Conservation (phyloP, 2,329 filamentous ascomycete genomes). For the Claviceps sp. region DNA sequence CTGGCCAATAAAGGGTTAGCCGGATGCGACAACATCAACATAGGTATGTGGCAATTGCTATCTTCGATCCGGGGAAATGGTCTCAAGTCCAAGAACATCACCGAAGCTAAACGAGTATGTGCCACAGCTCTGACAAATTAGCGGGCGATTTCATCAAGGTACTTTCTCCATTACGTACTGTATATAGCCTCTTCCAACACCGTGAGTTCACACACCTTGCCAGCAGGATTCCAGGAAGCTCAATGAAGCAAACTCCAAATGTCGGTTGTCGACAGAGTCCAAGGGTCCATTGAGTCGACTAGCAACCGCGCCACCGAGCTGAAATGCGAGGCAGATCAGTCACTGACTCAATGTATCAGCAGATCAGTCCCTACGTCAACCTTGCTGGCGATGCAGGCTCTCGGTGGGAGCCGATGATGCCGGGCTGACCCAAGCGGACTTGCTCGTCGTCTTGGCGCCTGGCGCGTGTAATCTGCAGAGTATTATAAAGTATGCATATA, state of each 20-base stretch:
- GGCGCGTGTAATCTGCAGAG: neutral
- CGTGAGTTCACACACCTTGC: neutral
- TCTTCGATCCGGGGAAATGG: too few relatives aligned
- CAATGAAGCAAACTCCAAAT: neutral
- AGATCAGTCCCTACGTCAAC: neutral
- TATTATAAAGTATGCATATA: neutral
- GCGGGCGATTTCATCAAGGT: neutral
- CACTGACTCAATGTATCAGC: neutral
- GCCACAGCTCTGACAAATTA: too few relatives aligned
- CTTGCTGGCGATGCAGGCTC: neutral
- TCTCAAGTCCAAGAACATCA: too few relatives aligned
- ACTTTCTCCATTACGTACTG: too few relatives aligned
- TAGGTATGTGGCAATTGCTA: too few relatives aligned
- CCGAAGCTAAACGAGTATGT: too few relatives aligned
- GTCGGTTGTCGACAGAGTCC: too few relatives aligned
- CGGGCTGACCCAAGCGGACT: neutral
- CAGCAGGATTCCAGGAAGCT: neutral
- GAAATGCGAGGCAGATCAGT: neutral
- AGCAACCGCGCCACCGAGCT: neutral
- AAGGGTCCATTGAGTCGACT: neutral
- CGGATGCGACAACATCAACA: too few relatives aligned
- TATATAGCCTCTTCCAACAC: too few relatives aligned
- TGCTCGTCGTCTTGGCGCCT: neutral
- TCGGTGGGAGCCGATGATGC: neutral
- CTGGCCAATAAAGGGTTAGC: too few relatives aligned